Evolutionary conservation across 1,139 yeast genomes (phyloP), one percentile per base, ranked within the genome.

Genomic region (Schwanniomyces etchellsii): DNA sequence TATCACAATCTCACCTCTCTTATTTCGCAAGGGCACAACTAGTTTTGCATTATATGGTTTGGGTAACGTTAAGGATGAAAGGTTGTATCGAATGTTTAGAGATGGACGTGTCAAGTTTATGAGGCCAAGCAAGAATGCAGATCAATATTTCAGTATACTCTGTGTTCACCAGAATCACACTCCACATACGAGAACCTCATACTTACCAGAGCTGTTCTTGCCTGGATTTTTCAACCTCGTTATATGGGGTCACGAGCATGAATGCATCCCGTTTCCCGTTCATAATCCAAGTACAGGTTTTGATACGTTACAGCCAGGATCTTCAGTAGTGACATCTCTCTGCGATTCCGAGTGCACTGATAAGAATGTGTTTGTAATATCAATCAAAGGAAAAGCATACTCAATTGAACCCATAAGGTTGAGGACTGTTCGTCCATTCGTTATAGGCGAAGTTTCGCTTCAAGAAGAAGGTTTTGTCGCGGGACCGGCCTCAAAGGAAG

Each of bases 211-310:
- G 43, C 70, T 68, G 36, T 82, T 83, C 45, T 55, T 93, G 13
- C 99, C 97, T 0, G 64, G 70, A 12, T 89, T 89, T 49, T 49
- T 91, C 31, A 85, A 91, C 48, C 66, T 91, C 35, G 77, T 91
- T 0, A 60, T 88, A 2, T 91, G 99, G 99, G 99, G 98, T 6
- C 99, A 91, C 53, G 99, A 91, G 50, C 99, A 91, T 56, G 97
- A 91, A 51, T 88, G 97, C 48, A 68, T 81, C 5, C 85, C 91
- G 1, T 76, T 74, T 38, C 79, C 95, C 0, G 68, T 64, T 0
- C 64, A 63, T 28, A 88, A 86, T 48, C 71, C 82, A 0, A 72
- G 72, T 14, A 77, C 77, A 16, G 81, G 79, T 1, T 86, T 89
- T 49, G 77, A 77, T 37, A 88, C 89, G 0, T 64, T 93, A 27